Base-by-base conservation (phyloP, 768 basidiomycete species). In the Ramaria sp. region DNA sequence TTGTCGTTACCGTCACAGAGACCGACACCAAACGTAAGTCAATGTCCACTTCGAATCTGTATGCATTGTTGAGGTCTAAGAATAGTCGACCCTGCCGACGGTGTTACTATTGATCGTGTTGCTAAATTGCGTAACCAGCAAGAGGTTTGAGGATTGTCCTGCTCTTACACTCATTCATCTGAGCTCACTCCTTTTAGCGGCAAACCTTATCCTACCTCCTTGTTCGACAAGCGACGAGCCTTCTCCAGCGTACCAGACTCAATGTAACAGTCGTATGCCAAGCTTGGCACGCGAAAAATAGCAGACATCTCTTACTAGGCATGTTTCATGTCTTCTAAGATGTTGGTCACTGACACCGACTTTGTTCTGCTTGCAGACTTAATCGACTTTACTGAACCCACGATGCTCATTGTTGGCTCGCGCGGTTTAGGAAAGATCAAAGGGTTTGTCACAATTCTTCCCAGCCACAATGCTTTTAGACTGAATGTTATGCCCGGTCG, bases 271-370 rank as follows among this genome's bases (percentile, higher is more conserved):
- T 98, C 37, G 75, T 81, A 3, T 98, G 95, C 66, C 93, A 98
- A 69, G 93, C 94, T 27, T 88, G 94, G 80, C 94, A 98, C 60
- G 91, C 94, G n/a, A 96, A 95, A 73, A 94, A 94, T 64, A 76
- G 85, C 1, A 71, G 90, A 22, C 90, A 93, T 63, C 93, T 94
- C 83, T 70, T 95, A 22, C 71, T 95, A 18, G 85, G 85, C 83
- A 48, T 51, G 74, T 62, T 12, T 20, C 13, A 44, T 42, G 48
- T 37, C 50, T 36, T 44, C 25, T 48, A 16, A 47, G 15, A 42
- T 28, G 5, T 3, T 7, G 5, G 30, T 18, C 52, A 32, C 25
- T 16, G 24, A 37, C 8, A 37, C 38, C 20, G 15, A 43, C 37
- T 20, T 32, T 24, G 37, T 16, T 45, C 20, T 41, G 30, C 30